These are phyloP conservation scores for Spirogloea muscicola DNA, from an alignment of 139 green algal species.

Conservation along the genomic window DNA sequence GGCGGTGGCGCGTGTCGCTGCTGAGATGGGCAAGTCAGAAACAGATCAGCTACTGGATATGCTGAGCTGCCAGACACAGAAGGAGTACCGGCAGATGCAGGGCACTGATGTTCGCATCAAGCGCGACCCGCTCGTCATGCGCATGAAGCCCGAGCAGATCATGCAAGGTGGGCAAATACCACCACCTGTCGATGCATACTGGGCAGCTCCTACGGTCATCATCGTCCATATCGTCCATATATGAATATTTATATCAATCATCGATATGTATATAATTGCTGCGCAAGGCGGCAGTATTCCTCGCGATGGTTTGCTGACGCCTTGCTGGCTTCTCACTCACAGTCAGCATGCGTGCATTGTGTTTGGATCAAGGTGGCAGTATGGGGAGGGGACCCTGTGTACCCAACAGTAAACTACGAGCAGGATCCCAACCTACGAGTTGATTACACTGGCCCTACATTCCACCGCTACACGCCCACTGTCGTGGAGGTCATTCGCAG, in stretches of 20 bases:
- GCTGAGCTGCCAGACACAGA: constrained; percentile 4
- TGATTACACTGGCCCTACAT: constrained; percentile 26
- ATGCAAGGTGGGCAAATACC: constrained; percentile 18
- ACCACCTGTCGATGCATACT: no score
- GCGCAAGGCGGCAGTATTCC: no score
- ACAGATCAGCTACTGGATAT: constrained; percentile 25
- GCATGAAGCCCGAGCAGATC: constrained; percentile 14
- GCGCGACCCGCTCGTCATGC: constrained; percentile 6
- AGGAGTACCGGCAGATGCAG: constrained; percentile 20
- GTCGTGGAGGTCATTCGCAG: no score
- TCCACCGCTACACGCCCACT: constrained; percentile 2
- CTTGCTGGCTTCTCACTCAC: no score
- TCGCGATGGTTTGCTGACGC: no score
- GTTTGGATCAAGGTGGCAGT: no score
- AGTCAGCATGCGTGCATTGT: no score
- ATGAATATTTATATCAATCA: no score
- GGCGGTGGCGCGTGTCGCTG: background rate
- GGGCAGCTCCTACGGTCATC: no score
- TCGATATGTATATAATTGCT: no score
- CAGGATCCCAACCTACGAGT: constrained; percentile 10
- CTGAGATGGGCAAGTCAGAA: background rate
- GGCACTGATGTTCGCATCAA: constrained; percentile 5
- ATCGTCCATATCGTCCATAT: no score
- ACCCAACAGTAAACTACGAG: constrained; percentile 41
- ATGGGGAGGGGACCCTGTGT: constrained; percentile 35